A percentile compares a stretch with the other conserved stretches of the same genome.
phyloP scores from a whole-genome alignment of 2,329 filamentous ascomycete genomes.

The Aspergillus fumigatiaffinis region DNA sequence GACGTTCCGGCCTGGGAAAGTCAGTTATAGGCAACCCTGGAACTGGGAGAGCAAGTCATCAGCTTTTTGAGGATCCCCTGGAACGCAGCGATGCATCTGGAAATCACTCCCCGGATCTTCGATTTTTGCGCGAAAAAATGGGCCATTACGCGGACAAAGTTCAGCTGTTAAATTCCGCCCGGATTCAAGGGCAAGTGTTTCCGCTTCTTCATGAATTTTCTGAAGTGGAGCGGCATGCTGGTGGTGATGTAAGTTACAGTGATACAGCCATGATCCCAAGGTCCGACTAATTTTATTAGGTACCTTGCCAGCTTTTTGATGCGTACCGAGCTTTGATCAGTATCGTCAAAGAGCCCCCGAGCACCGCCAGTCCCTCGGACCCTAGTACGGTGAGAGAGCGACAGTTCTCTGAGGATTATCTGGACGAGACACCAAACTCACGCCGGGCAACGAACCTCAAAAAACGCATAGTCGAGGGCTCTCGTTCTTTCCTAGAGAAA shows the following conservation, averaged over 20 bases:
- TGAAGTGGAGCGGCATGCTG: conserved; percentile 65
- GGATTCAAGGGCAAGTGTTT: conserved; percentile 63
- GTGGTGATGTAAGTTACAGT: conserved; percentile 54
- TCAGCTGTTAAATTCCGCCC: conserved; percentile 69
- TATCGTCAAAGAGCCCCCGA: conserved; percentile 69
- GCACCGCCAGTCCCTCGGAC: conserved; percentile 56
- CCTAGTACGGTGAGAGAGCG: conserved; percentile 68
- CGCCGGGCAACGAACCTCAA: conserved; percentile 62
- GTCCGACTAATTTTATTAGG: conserved; percentile 40
- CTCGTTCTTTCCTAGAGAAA: conserved; percentile 73
- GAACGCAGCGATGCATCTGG: conserved; percentile 50
- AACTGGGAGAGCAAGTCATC: conserved; percentile 54
- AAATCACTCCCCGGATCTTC: conserved; percentile 61
- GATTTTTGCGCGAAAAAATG: conserved; percentile 79
- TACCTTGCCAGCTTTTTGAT: conserved; percentile 71
- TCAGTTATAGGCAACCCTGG: conserved; percentile 83
- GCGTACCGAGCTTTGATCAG: conserved; percentile 77
- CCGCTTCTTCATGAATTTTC: conserved; percentile 73
- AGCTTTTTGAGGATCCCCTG: conserved; percentile 68
- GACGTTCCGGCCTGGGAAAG: conserved; percentile 67
- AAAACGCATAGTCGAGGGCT: conserved; percentile 75
- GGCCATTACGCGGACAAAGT: conserved; percentile 74
- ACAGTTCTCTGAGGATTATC: conserved; percentile 70
- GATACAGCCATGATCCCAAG: not conserved
- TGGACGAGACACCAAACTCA: conserved; percentile 69